Evolutionary conservation across 2,329 filamentous ascomycete species (phyloP).

Genomic region (Fusarium chuoi): DNA sequence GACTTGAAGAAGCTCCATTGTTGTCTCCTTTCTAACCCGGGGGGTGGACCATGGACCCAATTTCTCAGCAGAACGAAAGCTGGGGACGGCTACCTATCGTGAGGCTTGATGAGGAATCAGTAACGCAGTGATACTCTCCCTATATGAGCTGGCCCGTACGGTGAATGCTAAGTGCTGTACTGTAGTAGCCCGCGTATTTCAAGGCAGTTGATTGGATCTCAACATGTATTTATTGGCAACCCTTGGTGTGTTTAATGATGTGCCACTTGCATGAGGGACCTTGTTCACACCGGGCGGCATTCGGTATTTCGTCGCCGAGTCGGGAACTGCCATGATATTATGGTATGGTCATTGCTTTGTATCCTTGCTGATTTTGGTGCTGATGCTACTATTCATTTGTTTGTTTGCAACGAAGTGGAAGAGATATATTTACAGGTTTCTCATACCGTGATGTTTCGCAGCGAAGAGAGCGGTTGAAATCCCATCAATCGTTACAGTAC

Average conservation of each 20-base stretch:
- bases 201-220: conserved; percentile 31
- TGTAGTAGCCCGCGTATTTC: neutral
- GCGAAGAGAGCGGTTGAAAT: neutral
- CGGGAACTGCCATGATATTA: conserved; percentile 12
- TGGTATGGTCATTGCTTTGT: neutral
- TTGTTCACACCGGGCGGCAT: conserved; percentile 22
- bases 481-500: neutral
- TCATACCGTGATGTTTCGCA: conserved; percentile 4
- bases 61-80: conserved; percentile 16
- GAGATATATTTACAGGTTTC: neutral
- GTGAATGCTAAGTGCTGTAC: neutral
- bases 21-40: conserved; percentile 18
- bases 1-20: conserved; percentile 8
- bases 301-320: conserved; percentile 35
- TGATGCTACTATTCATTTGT: neutral
- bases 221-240: conserved; percentile 25
- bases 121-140: neutral
- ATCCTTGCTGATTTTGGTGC: conserved; percentile 10
- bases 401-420: neutral
- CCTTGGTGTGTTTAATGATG: conserved; percentile 19
- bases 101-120: neutral
- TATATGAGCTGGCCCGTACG: conserved; percentile 1
- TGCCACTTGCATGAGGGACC: conserved; percentile 24
- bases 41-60: conserved; percentile 10
- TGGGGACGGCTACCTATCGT: conserved; percentile 3